Percentiles rank a stretch among this genome's conserved stretches.
These are phyloP conservation scores for Medicago ruthenica DNA, from an alignment of 306 rosid genomes.

Conservation along the genomic window DNA sequence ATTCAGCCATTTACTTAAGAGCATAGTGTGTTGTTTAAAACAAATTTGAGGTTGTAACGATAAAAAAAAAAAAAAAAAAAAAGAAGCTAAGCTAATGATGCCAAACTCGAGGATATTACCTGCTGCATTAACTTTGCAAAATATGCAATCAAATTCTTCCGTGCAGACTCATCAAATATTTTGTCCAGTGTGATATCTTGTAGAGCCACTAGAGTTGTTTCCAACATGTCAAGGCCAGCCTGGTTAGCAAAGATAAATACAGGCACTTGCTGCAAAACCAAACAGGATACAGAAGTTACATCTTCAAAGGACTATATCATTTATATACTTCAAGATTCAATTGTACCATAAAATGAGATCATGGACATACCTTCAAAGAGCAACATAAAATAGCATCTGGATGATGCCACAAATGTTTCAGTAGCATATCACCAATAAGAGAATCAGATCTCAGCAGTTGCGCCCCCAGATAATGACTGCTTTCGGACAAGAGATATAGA, in stretches of 20 bases:
- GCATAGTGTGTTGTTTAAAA: not conserved
- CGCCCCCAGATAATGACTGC: conserved; percentile 66
- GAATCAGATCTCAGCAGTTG: conserved; percentile 74
- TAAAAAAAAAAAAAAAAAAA: too few species aligned
- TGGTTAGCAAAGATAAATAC: conserved; percentile 95
- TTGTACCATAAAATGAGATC: not conserved
- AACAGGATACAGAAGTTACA: not conserved
- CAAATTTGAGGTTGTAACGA: not conserved
- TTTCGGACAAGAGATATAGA: not conserved
- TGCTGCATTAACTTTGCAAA: conserved; percentile 92
- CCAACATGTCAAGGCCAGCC: conserved; percentile 97
- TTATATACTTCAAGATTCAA: not conserved
- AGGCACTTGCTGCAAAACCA: conserved; percentile 66
- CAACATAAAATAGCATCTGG: conserved; percentile 95
- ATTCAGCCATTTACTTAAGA: not conserved
- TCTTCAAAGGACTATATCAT: not conserved
- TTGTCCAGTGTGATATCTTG: conserved; percentile 95
- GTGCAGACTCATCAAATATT: conserved; percentile 86
- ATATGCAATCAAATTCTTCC: conserved; percentile 74
- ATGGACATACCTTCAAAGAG: conserved; percentile 65
- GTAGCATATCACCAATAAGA: conserved; percentile 59
- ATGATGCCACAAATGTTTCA: conserved; percentile 90
- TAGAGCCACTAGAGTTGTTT: conserved; percentile 88
- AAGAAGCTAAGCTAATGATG: not conserved
- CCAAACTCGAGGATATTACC: conserved; percentile 48